Conservation (phyloP, 2,329 filamentous ascomycete species). For the Coleophoma eucalyptorum region DNA sequence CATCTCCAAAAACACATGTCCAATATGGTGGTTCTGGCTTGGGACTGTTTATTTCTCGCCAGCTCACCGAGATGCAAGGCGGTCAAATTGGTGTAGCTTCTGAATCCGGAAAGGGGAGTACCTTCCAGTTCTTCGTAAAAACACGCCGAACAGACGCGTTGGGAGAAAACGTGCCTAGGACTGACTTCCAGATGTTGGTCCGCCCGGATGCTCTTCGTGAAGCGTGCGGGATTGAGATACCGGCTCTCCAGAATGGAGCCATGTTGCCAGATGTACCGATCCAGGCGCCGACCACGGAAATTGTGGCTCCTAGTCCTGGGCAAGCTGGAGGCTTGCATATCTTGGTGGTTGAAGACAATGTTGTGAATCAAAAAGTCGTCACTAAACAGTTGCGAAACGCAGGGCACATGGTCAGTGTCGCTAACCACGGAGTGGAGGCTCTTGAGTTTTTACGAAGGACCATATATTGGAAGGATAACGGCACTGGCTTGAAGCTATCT, state of each 20-base stretch:
- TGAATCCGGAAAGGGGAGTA: conserved; percentile 62
- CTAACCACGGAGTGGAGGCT: conserved; percentile 61
- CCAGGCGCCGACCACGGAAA: neutral
- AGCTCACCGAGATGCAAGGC: conserved; percentile 73
- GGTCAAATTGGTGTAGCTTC: conserved; percentile 73
- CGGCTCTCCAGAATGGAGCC: conserved; percentile 1
- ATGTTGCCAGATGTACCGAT: conserved; percentile 2
- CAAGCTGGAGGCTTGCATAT: conserved; percentile 22
- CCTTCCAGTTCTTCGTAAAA: conserved; percentile 71
- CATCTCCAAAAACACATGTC: conserved; percentile 70
- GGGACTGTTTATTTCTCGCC: conserved; percentile 73
- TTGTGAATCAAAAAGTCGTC: conserved; percentile 56
- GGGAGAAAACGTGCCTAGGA: conserved; percentile 1
- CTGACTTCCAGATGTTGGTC: conserved; percentile 9
- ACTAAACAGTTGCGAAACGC: conserved; percentile 46
- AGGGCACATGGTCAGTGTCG: conserved; percentile 56
- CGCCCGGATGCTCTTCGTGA: conserved; percentile 11
- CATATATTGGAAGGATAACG: conserved; percentile 45
- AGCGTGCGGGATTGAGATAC: conserved; percentile 9
- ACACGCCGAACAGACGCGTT: conserved; percentile 31
- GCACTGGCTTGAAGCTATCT: conserved; percentile 42
- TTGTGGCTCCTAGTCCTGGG: neutral
- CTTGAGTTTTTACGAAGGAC: conserved; percentile 52
- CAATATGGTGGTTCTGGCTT: conserved; percentile 76
- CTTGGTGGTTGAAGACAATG: conserved; percentile 56